phyloP scores from a whole-genome alignment of 202 grass and related monocot genomes.

The Tripidium arundinaceum region DNA sequence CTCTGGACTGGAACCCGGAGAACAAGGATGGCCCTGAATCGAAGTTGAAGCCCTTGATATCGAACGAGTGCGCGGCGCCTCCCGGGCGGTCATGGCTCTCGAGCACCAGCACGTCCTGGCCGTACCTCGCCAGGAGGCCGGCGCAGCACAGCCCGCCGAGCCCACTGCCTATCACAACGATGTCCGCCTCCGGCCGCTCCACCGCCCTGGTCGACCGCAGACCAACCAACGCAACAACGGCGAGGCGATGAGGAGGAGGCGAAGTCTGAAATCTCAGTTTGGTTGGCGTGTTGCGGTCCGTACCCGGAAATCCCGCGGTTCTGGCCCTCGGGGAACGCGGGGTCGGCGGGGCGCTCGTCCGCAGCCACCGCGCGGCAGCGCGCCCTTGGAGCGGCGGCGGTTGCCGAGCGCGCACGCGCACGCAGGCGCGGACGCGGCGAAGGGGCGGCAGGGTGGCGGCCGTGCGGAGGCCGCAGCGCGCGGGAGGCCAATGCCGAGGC shows the following conservation, averaged over 20 bases:
- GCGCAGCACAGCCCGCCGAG: slow-evolving; percentile 88
- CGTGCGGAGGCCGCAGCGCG: slow-evolving; percentile 14
- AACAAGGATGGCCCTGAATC: slow-evolving; percentile 95
- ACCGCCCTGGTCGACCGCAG: slow-evolving; percentile 26
- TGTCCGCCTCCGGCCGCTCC: slow-evolving; percentile 76
- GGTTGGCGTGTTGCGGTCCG: not conserved
- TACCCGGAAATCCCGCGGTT: slow-evolving; percentile 24
- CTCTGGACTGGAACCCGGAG: slow-evolving; percentile 95
- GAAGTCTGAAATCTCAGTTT: not conserved
- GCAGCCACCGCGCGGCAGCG: slow-evolving; percentile 36
- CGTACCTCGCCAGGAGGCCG: slow-evolving; percentile 77
- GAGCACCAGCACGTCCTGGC: slow-evolving; percentile 75
- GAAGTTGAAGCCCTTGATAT: slow-evolving; percentile 92
- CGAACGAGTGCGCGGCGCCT: slow-evolving; percentile 92
- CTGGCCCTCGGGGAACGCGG: slow-evolving; percentile 21
- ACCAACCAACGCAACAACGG: not conserved
- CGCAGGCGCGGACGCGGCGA: not conserved
- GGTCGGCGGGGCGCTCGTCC: slow-evolving; percentile 24
- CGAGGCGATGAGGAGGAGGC: not conserved
- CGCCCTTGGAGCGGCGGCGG: not conserved
- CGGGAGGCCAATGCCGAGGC: slow-evolving; percentile 34
- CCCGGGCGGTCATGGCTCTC: slow-evolving; percentile 90
- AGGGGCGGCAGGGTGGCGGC: not conserved
- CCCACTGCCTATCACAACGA: slow-evolving; percentile 89
- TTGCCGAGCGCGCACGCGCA: not conserved